A percentile compares a stretch with the other conserved stretches of the same genome.
Evolutionary conservation across 2,329 filamentous ascomycete species (phyloP).

Genomic region (Pestalotiopsis fici): DNA sequence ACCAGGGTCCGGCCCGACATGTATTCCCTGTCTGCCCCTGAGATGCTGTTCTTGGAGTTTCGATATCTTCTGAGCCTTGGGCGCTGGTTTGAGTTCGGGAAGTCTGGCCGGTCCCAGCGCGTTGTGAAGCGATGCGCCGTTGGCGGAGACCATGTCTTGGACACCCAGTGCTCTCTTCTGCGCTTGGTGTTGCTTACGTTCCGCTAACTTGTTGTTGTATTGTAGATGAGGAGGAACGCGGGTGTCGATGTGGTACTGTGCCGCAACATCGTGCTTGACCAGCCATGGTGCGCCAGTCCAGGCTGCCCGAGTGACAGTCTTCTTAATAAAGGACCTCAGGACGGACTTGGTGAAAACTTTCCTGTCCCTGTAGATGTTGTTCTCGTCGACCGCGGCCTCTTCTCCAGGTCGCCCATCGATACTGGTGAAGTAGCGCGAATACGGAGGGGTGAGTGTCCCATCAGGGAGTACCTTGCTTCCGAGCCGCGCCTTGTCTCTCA

Average conservation of each 20-base stretch:
- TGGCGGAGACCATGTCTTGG: slow-evolving; percentile 42
- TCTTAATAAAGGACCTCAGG: slow-evolving; percentile 90
- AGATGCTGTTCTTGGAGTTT: slow-evolving; percentile 49
- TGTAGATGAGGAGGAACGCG: slow-evolving; percentile 80
- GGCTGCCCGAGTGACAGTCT: slow-evolving; percentile 85
- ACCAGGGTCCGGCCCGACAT: slow-evolving; percentile 36
- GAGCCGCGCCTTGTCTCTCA: slow-evolving; percentile 85
- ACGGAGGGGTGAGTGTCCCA: slow-evolving; percentile 69
- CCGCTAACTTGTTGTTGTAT: slow-evolving; percentile 76
- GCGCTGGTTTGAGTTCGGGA: slow-evolving; percentile 73
- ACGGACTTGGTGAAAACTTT: slow-evolving; percentile 95
- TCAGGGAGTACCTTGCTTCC: slow-evolving; percentile 63
- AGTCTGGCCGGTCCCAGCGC: slow-evolving; percentile 55
- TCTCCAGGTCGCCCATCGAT: slow-evolving; percentile 67
- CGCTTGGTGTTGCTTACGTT: slow-evolving; percentile 72
- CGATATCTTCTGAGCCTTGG: slow-evolving; percentile 65
- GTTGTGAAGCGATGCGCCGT: slow-evolving; percentile 24
- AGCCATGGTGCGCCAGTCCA: slow-evolving; percentile 98
- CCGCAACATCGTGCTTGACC: slow-evolving; percentile 84
- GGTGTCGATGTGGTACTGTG: slow-evolving; percentile 83
- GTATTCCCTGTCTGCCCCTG: slow-evolving; percentile 38
- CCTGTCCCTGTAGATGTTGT: slow-evolving; percentile 82
- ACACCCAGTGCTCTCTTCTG: slow-evolving; percentile 58
- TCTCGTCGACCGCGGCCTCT: slow-evolving; percentile 78
- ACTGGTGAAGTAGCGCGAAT: slow-evolving; percentile 79